Base-by-base conservation (phyloP, 768 basidiomycete species). In the Guyanaporus albipodus region DNA sequence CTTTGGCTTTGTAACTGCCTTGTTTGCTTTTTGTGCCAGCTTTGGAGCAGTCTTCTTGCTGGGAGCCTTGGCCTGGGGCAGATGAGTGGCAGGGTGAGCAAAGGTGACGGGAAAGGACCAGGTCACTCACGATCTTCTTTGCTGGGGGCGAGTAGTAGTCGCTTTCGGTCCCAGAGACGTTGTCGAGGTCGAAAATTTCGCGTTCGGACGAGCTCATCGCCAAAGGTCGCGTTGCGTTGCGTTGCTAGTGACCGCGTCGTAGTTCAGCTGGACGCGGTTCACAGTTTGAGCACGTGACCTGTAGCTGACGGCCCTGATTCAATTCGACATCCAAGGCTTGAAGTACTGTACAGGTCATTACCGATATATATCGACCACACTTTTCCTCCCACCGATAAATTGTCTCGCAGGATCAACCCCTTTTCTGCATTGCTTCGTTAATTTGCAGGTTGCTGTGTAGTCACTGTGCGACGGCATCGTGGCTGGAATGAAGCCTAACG, bases 131-230 rank as follows among this genome's bases (percentile, higher is more conserved):
- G 38, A 71, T 71, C 69, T 80, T 80, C 74, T 82, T 83, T 51
- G 72, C 68, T 15, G 74, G 71, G 5, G 85, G 84, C 21, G 72
- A 74, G 61, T 80, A 87, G 57, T 73, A 80, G 0, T 89, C 87
- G 14, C 83, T 86, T 42, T 85, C 87, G 6, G 69, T 72, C 4
- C 69, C 79, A 40, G 81, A 83, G 21, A 78, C 54, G 54, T 76
- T 64, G 50, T 80, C 75, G 39, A 85, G 55, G 52, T 81, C 78
- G 41, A 83, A 88, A 54, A 74, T 78, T 67, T 90, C 87, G 41
- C 66, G 77, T 60, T 84, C 85, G 10, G 85, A 85, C 44, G 83
- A 85, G 67, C 81, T 85, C 87, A 89, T 88, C 44, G 53, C 62
- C 41, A 39, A 42, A 49, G 4, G 48, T 53, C 59, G 52, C 47